Conservation (phyloP, 495 filamentous ascomycete species). For the Penicillium salamii region DNA sequence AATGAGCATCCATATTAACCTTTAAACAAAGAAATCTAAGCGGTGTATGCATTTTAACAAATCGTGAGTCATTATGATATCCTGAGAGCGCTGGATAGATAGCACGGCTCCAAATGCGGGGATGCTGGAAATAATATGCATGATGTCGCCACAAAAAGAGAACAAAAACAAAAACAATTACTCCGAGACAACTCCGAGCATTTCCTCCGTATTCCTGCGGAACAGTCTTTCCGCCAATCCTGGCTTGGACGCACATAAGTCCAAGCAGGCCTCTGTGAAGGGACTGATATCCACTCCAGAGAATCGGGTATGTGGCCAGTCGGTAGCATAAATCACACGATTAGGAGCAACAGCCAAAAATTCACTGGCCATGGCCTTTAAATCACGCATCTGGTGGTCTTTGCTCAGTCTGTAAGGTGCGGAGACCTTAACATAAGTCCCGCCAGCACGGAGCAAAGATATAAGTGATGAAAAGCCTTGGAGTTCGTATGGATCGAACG, state of each 20-base stretch:
- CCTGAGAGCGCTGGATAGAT: neutral
- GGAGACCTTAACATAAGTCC: conserved; percentile 49
- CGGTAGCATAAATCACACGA: conserved; percentile 47
- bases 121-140: neutral
- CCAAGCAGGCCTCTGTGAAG: conserved; percentile 42
- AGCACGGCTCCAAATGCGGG: neutral
- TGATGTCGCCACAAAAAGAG: neutral
- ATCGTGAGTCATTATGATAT: neutral
- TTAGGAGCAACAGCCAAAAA: conserved; percentile 35
- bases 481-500: conserved; percentile 38
- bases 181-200: conserved; percentile 24
- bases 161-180: conserved; percentile 12
- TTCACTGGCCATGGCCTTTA: conserved; percentile 38
- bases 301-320: conserved; percentile 54
- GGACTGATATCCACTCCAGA: conserved; percentile 41
- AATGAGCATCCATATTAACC: too few relatives aligned
- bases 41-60: too few relatives aligned
- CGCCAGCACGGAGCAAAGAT: conserved; percentile 34
- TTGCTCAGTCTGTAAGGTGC: conserved; percentile 47
- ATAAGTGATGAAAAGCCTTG: conserved; percentile 42
- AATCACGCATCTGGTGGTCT: conserved; percentile 32
- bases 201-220: conserved; percentile 42
- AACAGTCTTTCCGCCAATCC: conserved; percentile 43
- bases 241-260: conserved; percentile 36
- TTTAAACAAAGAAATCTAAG: too few relatives aligned